phyloP scores from a whole-genome alignment of 1,139 yeast genomes.

The Arxiozyma slooffiae region DNA sequence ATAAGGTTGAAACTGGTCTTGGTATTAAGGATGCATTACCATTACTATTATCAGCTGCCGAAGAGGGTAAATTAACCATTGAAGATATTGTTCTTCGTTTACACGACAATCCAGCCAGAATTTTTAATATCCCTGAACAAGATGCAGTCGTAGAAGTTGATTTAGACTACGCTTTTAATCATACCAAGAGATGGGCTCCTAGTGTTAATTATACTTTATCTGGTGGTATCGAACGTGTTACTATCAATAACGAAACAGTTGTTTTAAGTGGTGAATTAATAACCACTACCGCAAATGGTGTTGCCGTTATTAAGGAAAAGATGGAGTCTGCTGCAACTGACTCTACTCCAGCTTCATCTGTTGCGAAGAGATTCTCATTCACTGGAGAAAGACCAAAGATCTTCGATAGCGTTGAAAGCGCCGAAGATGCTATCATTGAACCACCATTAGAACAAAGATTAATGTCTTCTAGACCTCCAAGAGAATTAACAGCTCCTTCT shows the following conservation, averaged over 20 bases:
- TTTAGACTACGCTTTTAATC: slow-evolving; percentile 49
- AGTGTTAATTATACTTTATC: slow-evolving; percentile 42
- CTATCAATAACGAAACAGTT: slow-evolving; percentile 66
- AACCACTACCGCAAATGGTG: slow-evolving; percentile 49
- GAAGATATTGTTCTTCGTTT: slow-evolving; percentile 64
- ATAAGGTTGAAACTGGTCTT: slow-evolving; percentile 54
- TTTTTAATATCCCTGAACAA: slow-evolving; percentile 79
- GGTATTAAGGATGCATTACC: slow-evolving; percentile 80
- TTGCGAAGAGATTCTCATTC: slow-evolving; percentile 35
- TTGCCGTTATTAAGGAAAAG: slow-evolving; percentile 35
- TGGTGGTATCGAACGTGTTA: slow-evolving; percentile 86
- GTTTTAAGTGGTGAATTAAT: slow-evolving; percentile 74
- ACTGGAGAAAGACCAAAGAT: slow-evolving; percentile 37
- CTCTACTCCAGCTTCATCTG: slow-evolving; percentile 21
- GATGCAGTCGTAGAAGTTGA: slow-evolving; percentile 70
- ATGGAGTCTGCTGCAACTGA: slow-evolving; percentile 16
- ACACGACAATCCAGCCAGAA: slow-evolving; percentile 72
- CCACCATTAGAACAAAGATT: slow-evolving; percentile 34
- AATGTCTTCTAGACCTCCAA: slow-evolving; percentile 65
- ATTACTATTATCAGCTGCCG: slow-evolving; percentile 70
- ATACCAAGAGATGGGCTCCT: slow-evolving; percentile 44
- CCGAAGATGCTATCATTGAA: slow-evolving; percentile 46
- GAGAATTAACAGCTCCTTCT: slow-evolving; percentile 62
- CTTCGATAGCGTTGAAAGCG: slow-evolving; percentile 33
- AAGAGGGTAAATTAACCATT: slow-evolving; percentile 59